phyloP scores from a whole-genome alignment of 306 rosid species.

The Sophora flavescens region DNA sequence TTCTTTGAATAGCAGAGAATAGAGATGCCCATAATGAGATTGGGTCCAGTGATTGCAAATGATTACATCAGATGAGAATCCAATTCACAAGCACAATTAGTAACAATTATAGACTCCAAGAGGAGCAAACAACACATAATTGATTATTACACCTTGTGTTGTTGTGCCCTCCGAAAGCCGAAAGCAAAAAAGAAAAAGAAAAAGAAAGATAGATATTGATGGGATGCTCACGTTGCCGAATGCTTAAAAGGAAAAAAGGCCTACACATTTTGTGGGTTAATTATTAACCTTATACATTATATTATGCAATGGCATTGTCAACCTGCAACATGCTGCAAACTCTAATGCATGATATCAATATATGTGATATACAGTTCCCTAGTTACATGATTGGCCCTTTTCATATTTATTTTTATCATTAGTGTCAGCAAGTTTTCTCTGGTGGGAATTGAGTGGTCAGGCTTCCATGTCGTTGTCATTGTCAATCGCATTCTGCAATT shows the following conservation, averaged over 20 bases:
- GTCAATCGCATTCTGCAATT: not conserved
- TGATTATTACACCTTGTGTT: not conserved
- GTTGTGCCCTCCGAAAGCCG: not conserved
- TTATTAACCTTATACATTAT: not conserved
- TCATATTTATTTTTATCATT: not conserved
- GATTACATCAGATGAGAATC: not conserved
- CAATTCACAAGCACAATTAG: not conserved
- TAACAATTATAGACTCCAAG: not conserved
- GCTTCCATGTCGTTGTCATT: slow-evolving; percentile 21
- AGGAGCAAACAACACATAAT: not conserved
- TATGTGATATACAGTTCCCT: no score
- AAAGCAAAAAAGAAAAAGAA: not conserved
- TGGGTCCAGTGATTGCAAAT: not conserved
- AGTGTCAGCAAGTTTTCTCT: not conserved
- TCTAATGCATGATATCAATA: not conserved
- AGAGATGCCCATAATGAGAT: slow-evolving; percentile 9
- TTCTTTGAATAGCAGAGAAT: not conserved
- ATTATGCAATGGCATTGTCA: not conserved
- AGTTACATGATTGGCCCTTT: no score
- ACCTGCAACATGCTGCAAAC: not conserved
- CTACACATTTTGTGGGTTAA: not conserved
- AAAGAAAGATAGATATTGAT: not conserved
- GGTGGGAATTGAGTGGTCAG: slow-evolving; percentile 10
- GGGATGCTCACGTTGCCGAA: not conserved
- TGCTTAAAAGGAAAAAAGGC: not conserved